Evolutionary conservation across 805 yeast genomes (phyloP).

Genomic region (Zygoascus biomembranicola): DNA sequence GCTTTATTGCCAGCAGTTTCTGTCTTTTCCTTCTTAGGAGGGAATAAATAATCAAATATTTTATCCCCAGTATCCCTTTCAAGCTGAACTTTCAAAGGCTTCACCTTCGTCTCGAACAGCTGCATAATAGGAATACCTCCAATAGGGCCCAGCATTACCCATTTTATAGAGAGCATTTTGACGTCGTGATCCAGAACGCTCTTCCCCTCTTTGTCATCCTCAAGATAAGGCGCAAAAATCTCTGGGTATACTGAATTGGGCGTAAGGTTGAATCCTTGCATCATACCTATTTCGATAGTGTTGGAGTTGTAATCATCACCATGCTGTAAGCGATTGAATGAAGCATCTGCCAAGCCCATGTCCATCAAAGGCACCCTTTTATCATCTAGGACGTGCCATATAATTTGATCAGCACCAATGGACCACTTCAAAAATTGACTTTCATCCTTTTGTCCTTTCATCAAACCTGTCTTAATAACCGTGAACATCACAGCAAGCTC

Average conservation of each 20-base stretch:
- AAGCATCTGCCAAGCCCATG: conserved; percentile 53
- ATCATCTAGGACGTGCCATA: conserved; percentile 60
- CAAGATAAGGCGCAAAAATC: conserved; percentile 45
- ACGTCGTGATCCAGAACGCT: conserved; percentile 7
- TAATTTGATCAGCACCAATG: conserved; percentile 59
- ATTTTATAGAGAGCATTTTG: conserved; percentile 40
- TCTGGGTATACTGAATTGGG: conserved; percentile 58
- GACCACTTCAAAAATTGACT: conserved; percentile 36
- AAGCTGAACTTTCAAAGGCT: conserved; percentile 63
- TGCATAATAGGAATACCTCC: conserved; percentile 87
- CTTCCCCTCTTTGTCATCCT: conserved; percentile 6
- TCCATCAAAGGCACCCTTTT: conserved; percentile 59
- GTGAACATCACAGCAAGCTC: conserved; percentile 29
- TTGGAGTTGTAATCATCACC: conserved; percentile 63
- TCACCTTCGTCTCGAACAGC: conserved; percentile 47
- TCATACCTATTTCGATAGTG: conserved; percentile 45
- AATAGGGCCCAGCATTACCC: conserved; percentile 80
- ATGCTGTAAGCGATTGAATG: conserved; percentile 53
- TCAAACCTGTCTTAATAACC: conserved; percentile 27
- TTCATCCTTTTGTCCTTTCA: conserved; percentile 26
- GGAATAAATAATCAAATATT: conserved; percentile 64
- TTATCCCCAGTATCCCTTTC: conserved; percentile 63
- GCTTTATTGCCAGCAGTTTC: conserved; percentile 3
- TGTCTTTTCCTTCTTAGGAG: conserved; percentile 31
- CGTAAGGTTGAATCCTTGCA: conserved; percentile 64